These are phyloP conservation scores for Trichophyton rubrum DNA, from an alignment of 2,329 filamentous ascomycete genomes.

Conservation along the genomic window DNA sequence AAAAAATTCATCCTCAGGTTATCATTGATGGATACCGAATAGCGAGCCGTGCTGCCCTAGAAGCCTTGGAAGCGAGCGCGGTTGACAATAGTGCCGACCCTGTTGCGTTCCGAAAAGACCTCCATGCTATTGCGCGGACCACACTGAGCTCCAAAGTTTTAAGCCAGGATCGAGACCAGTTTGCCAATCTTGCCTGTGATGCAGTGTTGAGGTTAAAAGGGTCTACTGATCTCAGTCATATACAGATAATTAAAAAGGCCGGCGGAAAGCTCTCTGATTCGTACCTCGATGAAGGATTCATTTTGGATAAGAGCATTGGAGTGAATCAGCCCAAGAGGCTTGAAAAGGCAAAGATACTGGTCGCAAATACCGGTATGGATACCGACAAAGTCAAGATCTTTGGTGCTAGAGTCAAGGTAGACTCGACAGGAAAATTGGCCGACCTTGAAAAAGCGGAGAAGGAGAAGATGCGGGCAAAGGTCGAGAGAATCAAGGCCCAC, in stretches of 20 bases:
- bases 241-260: conserved; percentile 99
- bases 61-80: conserved; percentile 69
- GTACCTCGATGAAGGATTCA: conserved; percentile 95
- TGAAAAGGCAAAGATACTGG: conserved; percentile 95
- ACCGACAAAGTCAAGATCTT: conserved; percentile 99
- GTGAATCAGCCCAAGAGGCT: conserved; percentile 96
- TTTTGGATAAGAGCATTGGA: conserved; percentile 97
- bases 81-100: conserved; percentile 80
- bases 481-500: conserved; percentile 96
- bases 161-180: conserved; percentile 79
- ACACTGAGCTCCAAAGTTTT: conserved; percentile 96
- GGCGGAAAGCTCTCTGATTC: conserved; percentile 96
- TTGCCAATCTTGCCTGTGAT: conserved; percentile 77
- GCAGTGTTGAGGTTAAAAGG: conserved; percentile 82
- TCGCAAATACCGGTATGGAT: conserved; percentile 98
- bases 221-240: conserved; percentile 88
- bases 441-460: conserved; percentile 96
- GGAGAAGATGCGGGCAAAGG: conserved; percentile 99
- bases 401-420: conserved; percentile 90
- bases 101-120: conserved; percentile 75
- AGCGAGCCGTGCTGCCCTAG: conserved; percentile 78
- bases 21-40: conserved; percentile 99
- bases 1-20: conserved; percentile 98
- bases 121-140: conserved; percentile 81
- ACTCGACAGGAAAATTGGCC: conserved; percentile 91